Conservation (phyloP, 108 stramenopile genomes). For the Schizochytrium sp. region DNA sequence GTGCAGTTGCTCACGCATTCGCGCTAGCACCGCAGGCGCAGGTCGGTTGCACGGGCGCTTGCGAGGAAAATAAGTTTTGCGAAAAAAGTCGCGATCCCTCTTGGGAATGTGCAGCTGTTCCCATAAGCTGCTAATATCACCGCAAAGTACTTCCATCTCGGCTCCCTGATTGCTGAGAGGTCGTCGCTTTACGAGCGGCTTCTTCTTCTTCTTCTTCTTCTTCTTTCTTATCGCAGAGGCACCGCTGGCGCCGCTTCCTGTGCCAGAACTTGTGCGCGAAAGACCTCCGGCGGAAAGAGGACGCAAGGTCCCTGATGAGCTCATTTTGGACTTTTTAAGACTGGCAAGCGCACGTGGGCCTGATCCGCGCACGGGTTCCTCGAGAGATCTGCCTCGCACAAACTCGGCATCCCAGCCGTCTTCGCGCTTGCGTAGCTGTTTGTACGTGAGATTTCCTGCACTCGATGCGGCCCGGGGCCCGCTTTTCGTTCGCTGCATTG, state of each 20-base stretch:
- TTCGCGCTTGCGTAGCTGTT: not conserved
- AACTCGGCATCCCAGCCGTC: not conserved
- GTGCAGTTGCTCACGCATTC: slow-evolving; percentile 39
- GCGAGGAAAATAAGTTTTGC: not conserved
- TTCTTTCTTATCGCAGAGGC: no score
- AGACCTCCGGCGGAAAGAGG: not conserved
- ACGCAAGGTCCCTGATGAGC: not conserved
- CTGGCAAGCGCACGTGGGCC: not conserved
- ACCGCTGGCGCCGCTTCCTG: no score
- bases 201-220: not conserved
- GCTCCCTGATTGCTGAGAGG: not conserved
- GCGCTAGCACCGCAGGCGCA: slow-evolving; percentile 25
- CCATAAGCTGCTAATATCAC: not conserved
- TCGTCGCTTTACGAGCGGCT: not conserved
- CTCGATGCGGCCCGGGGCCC: no score
- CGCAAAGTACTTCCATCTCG: not conserved
- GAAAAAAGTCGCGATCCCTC: not conserved
- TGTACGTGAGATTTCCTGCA: not conserved
- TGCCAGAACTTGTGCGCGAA: no score
- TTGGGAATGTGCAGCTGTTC: not conserved
- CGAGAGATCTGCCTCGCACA: not conserved
- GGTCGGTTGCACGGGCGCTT: slow-evolving; percentile 56
- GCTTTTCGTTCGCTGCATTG: no score
- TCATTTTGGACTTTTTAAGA: not conserved
- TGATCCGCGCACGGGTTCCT: not conserved